These are phyloP conservation scores for Penicillium coprophilum DNA, from an alignment of 495 filamentous ascomycete species.

Conservation along the genomic window DNA sequence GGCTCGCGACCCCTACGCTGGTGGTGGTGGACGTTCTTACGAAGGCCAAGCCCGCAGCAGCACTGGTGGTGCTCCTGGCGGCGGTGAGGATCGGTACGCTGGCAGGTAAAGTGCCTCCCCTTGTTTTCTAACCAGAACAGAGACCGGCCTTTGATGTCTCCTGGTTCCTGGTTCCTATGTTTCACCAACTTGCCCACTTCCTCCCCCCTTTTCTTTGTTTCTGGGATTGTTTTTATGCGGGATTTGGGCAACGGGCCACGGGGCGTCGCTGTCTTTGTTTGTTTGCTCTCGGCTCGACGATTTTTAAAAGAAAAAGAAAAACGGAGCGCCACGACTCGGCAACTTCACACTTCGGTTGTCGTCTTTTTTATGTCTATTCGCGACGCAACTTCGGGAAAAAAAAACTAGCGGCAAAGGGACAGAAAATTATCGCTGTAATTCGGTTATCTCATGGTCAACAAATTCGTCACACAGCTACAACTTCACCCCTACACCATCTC, in stretches of 20 bases:
- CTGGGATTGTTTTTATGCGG: conserved; percentile 39
- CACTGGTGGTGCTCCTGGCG: conserved; percentile 13
- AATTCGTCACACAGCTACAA: conserved; percentile 39
- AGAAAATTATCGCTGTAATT: conserved; percentile 54
- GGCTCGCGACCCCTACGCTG: conserved; percentile 58
- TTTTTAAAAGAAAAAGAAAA: conserved; percentile 22
- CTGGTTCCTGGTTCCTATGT: conserved; percentile 18
- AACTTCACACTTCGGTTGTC: conserved; percentile 41
- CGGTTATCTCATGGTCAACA: conserved; percentile 52
- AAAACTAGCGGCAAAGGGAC: conserved; percentile 45
- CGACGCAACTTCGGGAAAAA: conserved; percentile 43
- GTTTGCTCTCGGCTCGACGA: conserved; percentile 28
- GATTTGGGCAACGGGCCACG: conserved; percentile 38
- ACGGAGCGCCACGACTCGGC: conserved; percentile 37
- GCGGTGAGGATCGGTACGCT: conserved; percentile 47
- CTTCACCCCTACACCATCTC: conserved; percentile 29
- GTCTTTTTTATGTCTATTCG: conserved; percentile 44
- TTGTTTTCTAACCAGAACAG: conserved; percentile 17
- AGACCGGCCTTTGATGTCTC: conserved; percentile 12
- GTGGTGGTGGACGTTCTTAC: conserved; percentile 46
- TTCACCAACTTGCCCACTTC: conserved; percentile 13
- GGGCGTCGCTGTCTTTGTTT: conserved; percentile 39
- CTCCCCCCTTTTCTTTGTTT: conserved; percentile 19
- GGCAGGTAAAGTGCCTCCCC: conserved; percentile 40
- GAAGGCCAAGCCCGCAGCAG: conserved; percentile 34